phyloP scores from a whole-genome alignment of 352 stramenopile genomes.

The Pythium utonaiense region DNA sequence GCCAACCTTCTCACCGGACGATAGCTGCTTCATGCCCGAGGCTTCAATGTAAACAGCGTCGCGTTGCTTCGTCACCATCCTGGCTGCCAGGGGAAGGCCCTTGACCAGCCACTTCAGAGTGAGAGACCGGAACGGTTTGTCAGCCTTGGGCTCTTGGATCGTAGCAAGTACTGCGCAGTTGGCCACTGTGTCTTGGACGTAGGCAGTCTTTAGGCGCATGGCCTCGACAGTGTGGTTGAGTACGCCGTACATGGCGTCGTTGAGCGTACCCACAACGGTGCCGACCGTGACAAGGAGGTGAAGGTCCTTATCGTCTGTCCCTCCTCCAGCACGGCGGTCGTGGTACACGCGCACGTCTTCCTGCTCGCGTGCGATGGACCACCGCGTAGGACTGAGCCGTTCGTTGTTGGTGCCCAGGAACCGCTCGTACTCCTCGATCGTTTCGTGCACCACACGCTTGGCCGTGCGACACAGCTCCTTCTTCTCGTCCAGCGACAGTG shows the following conservation, averaged over 20 bases:
- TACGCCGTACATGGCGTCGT: conserved; percentile 64
- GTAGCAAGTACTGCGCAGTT: conserved; percentile 49
- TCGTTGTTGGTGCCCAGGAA: conserved; percentile 38
- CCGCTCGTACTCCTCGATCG: conserved; percentile 45
- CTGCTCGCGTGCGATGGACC: conserved; percentile 43
- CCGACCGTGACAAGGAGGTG: conserved; percentile 28
- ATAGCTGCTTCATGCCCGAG: conserved; percentile 41
- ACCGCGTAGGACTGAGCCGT: conserved; percentile 35
- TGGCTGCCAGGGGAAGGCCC: conserved; percentile 36
- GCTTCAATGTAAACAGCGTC: conserved; percentile 64
- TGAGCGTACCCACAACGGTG: conserved; percentile 43
- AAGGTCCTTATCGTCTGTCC: conserved; percentile 18
- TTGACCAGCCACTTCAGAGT: conserved; percentile 68
- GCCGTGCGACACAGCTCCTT: conserved; percentile 43
- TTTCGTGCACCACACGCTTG: conserved; percentile 48
- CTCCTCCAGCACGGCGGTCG: conserved; percentile 38
- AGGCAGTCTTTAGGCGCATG: conserved; percentile 59
- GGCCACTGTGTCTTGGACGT: conserved; percentile 42
- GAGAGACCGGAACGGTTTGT: conserved; percentile 54
- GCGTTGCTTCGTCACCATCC: conserved; percentile 36
- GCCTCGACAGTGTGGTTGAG: conserved; percentile 36
- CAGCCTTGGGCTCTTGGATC: conserved; percentile 34
- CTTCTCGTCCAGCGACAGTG: conserved; percentile 50
- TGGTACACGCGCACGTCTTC: conserved; percentile 46
- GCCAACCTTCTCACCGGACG: conserved; percentile 45